Conservation (phyloP, 1,139 yeast species). For the Magnusiomyces paraingens region DNA sequence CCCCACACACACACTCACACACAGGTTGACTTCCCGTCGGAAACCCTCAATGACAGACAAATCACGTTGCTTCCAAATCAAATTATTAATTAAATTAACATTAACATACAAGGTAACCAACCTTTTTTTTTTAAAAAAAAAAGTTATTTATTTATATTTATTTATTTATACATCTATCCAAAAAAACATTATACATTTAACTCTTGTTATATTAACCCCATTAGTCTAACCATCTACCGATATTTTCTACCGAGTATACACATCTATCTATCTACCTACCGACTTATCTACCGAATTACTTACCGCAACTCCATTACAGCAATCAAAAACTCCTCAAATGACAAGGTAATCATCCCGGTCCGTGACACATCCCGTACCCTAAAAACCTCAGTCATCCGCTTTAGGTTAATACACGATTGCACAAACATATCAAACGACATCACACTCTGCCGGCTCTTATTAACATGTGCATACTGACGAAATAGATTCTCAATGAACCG, state of each 20-base stretch:
- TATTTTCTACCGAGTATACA: too few relatives aligned
- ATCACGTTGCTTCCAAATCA: too few relatives aligned
- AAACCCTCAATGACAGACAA: too few relatives aligned
- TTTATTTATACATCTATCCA: too few relatives aligned
- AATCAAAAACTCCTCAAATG: constrained; percentile 70
- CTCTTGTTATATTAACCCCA: too few relatives aligned
- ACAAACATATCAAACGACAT: constrained; percentile 78
- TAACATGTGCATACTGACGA: constrained; percentile 46
- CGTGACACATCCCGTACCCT: constrained; percentile 70
- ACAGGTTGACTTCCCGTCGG: too few relatives aligned
- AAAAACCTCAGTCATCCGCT: constrained; percentile 72
- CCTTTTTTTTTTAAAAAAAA: not conserved
- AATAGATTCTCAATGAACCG: constrained; percentile 58
- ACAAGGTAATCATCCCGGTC: constrained; percentile 70
- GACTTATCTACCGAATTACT: not conserved
- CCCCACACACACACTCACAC: too few relatives aligned
- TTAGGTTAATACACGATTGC: constrained; percentile 68
- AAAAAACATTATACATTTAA: too few relatives aligned
- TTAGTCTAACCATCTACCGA: too few relatives aligned
- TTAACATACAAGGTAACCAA: not conserved
- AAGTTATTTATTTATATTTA: too few relatives aligned
- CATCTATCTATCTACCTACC: not conserved
- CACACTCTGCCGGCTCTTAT: constrained; percentile 44
- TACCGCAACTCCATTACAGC: constrained; percentile 42
- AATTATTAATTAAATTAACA: not conserved